A percentile compares a stretch with the other conserved stretches of the same genome.
phyloP scores from a whole-genome alignment of 2,329 filamentous ascomycete species.

The Pseudogymnoascus sp. region DNA sequence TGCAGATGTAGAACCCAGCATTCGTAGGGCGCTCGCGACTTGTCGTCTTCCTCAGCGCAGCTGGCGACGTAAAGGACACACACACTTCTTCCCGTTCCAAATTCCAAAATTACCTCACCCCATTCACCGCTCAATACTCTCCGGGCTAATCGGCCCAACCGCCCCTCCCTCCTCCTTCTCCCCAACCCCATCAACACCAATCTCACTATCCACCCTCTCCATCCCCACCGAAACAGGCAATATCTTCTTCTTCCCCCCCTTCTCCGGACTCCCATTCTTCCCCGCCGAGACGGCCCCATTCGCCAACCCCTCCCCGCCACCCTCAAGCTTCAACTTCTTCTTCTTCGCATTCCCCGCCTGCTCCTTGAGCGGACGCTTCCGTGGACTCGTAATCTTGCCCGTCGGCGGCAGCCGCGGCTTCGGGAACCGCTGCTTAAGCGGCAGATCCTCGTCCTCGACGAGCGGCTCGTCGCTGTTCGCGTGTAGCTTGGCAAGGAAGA shows the following conservation, averaged over 20 bases:
- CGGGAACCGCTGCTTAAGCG: slow-evolving; percentile 74
- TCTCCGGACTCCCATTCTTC: slow-evolving; percentile 33
- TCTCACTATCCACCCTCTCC: slow-evolving; percentile 53
- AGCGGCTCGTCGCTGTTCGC: slow-evolving; percentile 76
- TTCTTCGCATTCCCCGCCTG: slow-evolving; percentile 80
- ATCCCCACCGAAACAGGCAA: slow-evolving; percentile 32
- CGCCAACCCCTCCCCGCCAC: slow-evolving; percentile 28
- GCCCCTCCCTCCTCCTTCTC: slow-evolving; percentile 62
- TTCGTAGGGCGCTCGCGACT: neutral
- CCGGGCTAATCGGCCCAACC: slow-evolving; percentile 76
- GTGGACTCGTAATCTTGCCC: slow-evolving; percentile 78
- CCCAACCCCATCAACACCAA: slow-evolving; percentile 45
- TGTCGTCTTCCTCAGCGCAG: neutral
- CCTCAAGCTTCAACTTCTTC: slow-evolving; percentile 75
- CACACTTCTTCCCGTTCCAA: neutral
- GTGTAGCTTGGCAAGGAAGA: slow-evolving; percentile 83
- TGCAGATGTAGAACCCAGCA: neutral
- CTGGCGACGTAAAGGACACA: neutral
- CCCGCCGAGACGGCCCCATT: slow-evolving; percentile 24
- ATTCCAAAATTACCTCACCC: neutral
- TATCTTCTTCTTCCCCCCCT: slow-evolving; percentile 47
- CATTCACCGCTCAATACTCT: slow-evolving; percentile 44
- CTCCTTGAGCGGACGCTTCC: slow-evolving; percentile 75
- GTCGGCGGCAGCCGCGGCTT: slow-evolving; percentile 62
- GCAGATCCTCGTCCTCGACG: slow-evolving; percentile 89